These are phyloP conservation scores for Pichia sp. DNA, from an alignment of 1,139 yeast species.

Conservation along the genomic window DNA sequence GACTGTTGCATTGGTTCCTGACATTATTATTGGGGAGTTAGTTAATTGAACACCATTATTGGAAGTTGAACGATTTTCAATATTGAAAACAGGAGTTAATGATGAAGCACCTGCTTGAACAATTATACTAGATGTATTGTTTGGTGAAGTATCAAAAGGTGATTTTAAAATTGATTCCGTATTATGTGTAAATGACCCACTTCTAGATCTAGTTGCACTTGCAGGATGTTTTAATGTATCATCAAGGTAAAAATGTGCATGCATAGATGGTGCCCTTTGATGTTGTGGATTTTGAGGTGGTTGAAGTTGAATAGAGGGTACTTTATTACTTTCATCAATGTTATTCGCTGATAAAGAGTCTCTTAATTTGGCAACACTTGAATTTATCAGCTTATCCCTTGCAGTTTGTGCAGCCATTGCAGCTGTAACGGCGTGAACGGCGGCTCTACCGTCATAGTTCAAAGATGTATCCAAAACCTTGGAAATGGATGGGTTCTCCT, in stretches of 20 bases:
- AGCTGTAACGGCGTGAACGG: slow-evolving; percentile 32
- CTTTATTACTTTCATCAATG: background rate
- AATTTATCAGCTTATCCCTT: slow-evolving; percentile 21
- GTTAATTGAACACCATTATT: slow-evolving; percentile 3
- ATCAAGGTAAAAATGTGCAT: slow-evolving; percentile 75
- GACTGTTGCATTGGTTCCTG: background rate
- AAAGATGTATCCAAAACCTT: slow-evolving; percentile 6
- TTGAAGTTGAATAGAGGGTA: slow-evolving; percentile 2
- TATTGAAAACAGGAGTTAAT: background rate
- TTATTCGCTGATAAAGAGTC: background rate
- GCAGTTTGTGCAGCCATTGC: slow-evolving; percentile 34
- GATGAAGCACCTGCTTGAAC: slow-evolving; percentile 6
- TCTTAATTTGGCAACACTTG: slow-evolving; percentile 9
- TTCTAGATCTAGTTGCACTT: slow-evolving; percentile 34
- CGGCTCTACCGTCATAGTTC: slow-evolving; percentile 25
- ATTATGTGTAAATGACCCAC: slow-evolving; percentile 30
- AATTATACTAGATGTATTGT: background rate
- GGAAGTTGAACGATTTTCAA: slow-evolving; percentile 8
- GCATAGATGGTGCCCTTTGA: slow-evolving; percentile 58
- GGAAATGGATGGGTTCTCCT: slow-evolving; percentile 7
- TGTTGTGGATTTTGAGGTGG: slow-evolving; percentile 27
- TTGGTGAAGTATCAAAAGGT: slow-evolving; percentile 17
- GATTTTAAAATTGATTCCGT: slow-evolving; percentile 25
- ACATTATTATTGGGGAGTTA: background rate
- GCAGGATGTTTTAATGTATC: slow-evolving; percentile 54